Conservation (phyloP, 1,284 basidiomycete species). For the Cutaneotrichosporon sp. region DNA sequence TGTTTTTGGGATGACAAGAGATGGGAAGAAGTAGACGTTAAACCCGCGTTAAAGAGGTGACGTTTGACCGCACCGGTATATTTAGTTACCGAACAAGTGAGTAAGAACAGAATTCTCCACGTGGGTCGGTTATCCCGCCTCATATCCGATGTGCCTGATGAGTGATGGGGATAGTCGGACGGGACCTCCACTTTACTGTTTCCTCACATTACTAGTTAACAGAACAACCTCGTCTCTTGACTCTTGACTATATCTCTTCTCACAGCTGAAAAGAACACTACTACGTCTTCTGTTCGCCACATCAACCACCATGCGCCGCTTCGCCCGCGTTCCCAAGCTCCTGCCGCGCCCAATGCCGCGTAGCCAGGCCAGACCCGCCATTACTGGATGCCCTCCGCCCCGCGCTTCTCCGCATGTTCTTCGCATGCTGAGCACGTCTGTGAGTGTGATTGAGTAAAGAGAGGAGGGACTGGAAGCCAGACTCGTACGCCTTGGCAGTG, state of each 20-base stretch:
- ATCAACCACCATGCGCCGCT: neutral
- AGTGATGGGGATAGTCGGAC: neutral
- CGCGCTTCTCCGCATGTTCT: neutral
- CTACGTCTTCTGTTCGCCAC: neutral
- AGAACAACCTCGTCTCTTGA: neutral
- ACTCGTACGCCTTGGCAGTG: neutral
- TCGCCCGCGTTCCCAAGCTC: slow-evolving; percentile 6
- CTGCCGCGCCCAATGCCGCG: slow-evolving; percentile 5
- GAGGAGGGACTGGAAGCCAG: neutral
- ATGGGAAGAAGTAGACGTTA: neutral
- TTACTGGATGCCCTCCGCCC: slow-evolving; percentile 6
- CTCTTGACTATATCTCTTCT: neutral
- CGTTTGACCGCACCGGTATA: too few species aligned
- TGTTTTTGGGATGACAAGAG: neutral
- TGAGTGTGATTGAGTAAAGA: neutral
- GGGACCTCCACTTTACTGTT: neutral
- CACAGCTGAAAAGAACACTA: neutral
- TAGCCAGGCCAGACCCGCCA: slow-evolving; percentile 6
- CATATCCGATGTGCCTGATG: neutral
- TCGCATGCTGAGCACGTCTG: slow-evolving; percentile 1
- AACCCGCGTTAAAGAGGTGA: neutral
- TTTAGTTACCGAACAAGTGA: too few species aligned
- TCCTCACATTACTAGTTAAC: neutral
- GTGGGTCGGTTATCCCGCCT: neutral
- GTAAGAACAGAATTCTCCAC: too few species aligned